These are phyloP conservation scores for Phytophthora ramorum DNA, from an alignment of 352 stramenopile genomes.

Conservation along the genomic window DNA sequence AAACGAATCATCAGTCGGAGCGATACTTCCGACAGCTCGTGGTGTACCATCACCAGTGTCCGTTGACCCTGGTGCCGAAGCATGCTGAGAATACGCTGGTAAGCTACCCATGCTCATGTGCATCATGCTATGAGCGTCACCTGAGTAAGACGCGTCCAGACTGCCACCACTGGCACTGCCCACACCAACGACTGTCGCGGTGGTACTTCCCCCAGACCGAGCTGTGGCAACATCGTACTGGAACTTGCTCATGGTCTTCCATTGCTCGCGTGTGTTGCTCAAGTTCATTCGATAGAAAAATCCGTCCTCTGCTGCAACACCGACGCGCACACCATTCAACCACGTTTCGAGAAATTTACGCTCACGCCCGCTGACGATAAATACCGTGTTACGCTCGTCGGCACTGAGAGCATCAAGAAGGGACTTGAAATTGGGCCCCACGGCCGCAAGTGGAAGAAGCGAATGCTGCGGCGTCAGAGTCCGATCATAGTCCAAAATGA, in stretches of 20 bases:
- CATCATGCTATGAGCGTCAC: conserved; percentile 42
- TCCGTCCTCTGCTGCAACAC: conserved; percentile 76
- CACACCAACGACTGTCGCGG: conserved; percentile 26
- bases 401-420: conserved; percentile 73
- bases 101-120: conserved; percentile 61
- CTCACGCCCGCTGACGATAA: conserved; percentile 79
- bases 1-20: conserved; percentile 53
- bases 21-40: conserved; percentile 33
- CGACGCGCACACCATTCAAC: conserved; percentile 76
- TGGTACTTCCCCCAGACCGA: conserved; percentile 37
- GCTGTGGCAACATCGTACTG: conserved; percentile 67
- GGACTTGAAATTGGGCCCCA: conserved; percentile 80
- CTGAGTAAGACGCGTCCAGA: conserved; percentile 45
- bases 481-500: conserved; percentile 91
- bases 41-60: conserved; percentile 30
- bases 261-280: conserved; percentile 69
- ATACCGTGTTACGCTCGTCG: conserved; percentile 78
- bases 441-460: conserved; percentile 78
- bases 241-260: conserved; percentile 90
- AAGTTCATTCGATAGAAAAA: conserved; percentile 88
- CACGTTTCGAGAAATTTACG: conserved; percentile 92
- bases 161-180: conserved; percentile 31
- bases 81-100: conserved; percentile 45
- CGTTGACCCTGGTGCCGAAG: conserved; percentile 20
- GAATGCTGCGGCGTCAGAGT: conserved; percentile 83